phyloP scores from a whole-genome alignment of 2,329 filamentous ascomycete species.

The Xylariaceae sp. region DNA sequence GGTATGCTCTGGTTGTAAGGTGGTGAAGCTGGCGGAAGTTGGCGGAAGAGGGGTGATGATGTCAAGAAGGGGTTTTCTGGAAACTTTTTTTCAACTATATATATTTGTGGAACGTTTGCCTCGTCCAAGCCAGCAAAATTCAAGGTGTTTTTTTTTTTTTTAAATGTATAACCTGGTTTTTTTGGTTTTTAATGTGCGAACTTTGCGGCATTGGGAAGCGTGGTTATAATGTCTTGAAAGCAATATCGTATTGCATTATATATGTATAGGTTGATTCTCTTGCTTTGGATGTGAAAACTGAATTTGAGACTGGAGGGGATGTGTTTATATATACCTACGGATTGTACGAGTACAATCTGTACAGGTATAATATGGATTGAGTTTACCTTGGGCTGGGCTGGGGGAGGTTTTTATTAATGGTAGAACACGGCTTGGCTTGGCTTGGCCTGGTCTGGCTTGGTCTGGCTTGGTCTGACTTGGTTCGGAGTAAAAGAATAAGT shows the following conservation, averaged over 20 bases:
- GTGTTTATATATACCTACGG: too few species aligned
- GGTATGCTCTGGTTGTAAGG: constrained; percentile 29
- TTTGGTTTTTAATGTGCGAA: too few species aligned
- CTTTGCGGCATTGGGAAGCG: not conserved
- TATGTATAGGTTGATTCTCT: not conserved
- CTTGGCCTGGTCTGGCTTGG: too few species aligned
- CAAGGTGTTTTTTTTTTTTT: not conserved
- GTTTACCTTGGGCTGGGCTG: too few species aligned
- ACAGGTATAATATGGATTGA: too few species aligned
- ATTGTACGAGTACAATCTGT: too few species aligned
- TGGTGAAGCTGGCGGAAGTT: not conserved
- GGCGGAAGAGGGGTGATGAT: not conserved
- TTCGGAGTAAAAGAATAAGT: too few species aligned
- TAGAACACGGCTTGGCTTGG: too few species aligned
- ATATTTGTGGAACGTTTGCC: not conserved
- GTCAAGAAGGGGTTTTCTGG: not conserved
- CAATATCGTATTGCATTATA: not conserved
- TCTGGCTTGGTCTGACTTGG: too few species aligned
- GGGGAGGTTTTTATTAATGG: too few species aligned
- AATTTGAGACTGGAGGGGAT: too few species aligned
- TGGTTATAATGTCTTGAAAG: not conserved
- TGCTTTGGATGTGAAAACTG: not conserved
- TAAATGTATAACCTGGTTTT: too few species aligned
- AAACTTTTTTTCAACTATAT: not conserved
- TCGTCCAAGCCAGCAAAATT: not conserved